Percentiles rank a stretch among this genome's conserved stretches.
Conservation (phyloP, 1,139 yeast species). For the Yamadazyma buinensis region DNA sequence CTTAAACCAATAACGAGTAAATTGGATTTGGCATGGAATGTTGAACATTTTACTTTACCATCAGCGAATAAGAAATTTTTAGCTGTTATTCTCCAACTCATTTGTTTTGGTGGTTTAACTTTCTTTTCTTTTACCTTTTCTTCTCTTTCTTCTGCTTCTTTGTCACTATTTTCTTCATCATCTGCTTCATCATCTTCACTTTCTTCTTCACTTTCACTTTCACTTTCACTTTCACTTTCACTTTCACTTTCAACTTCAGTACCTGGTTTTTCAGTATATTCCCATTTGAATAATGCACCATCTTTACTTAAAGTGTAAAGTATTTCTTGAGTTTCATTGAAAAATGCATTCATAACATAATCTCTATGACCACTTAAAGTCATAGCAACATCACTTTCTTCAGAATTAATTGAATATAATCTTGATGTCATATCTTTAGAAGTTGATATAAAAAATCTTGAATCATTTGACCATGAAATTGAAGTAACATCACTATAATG, state of each 20-base stretch:
- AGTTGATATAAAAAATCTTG: conserved; percentile 79
- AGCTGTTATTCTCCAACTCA: conserved; percentile 80
- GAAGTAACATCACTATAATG: conserved; percentile 81
- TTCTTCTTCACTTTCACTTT: conserved; percentile 35
- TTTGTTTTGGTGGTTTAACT: conserved; percentile 12
- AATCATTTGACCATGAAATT: conserved; percentile 85
- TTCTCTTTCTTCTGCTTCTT: conserved; percentile 1
- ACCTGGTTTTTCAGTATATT: conserved; percentile 56
- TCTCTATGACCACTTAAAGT: conserved; percentile 92
- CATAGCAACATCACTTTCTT: conserved; percentile 78
- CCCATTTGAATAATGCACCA: conserved; percentile 94
- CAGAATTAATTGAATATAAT: conserved; percentile 72
- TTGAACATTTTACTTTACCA: conserved; percentile 72
- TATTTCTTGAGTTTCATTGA: conserved; percentile 78
- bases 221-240: conserved; percentile 32
- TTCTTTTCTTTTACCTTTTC: not conserved
- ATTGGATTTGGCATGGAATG: conserved; percentile 73
- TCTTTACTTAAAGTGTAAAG: conserved; percentile 91
- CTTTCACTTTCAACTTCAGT: conserved; percentile 33
- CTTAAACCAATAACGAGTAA: conserved; percentile 85
- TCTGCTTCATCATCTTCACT: conserved; percentile 23
- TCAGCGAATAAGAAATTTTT: conserved; percentile 74
- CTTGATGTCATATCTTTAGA: conserved; percentile 89
- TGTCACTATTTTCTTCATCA: not conserved
- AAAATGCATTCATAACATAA: conserved; percentile 81